phyloP scores from a whole-genome alignment of 306 rosid species.

The Herpetospermum pedunculosum region DNA sequence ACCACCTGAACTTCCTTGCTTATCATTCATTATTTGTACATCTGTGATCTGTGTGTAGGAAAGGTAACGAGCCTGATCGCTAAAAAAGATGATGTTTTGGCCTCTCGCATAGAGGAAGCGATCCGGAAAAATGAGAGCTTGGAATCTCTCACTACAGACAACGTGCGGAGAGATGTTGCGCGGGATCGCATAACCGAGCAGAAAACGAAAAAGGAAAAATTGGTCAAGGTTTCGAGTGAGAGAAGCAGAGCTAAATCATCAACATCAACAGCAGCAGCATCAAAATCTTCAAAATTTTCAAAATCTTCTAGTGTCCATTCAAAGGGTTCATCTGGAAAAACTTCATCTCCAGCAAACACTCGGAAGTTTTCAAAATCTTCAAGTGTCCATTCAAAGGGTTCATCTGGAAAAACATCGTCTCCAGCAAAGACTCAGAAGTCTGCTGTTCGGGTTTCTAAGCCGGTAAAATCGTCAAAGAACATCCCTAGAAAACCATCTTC shows the following conservation, averaged over 20 bases:
- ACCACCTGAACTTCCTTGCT: background rate
- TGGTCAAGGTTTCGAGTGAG: slow-evolving; percentile 25
- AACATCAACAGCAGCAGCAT: slow-evolving; percentile 7
- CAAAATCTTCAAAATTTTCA: no score
- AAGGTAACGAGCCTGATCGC: slow-evolving; percentile 89
- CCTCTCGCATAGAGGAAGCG: slow-evolving; percentile 82
- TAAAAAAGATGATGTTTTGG: slow-evolving; percentile 47
- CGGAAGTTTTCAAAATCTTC: slow-evolving; percentile 17
- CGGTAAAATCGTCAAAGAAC: slow-evolving; percentile 12
- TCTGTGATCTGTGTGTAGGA: slow-evolving; percentile 44
- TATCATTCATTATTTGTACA: background rate
- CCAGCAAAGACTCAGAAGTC: slow-evolving; percentile 25
- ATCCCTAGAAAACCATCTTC: slow-evolving; percentile 30
- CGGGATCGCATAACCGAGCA: slow-evolving; percentile 49
- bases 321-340: slow-evolving; percentile 17
- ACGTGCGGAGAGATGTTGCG: slow-evolving; percentile 48
- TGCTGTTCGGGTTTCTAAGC: slow-evolving; percentile 17
- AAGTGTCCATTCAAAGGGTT: slow-evolving; percentile 10
- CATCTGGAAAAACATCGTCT: slow-evolving; percentile 16
- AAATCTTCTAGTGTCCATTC: slow-evolving; percentile 12
- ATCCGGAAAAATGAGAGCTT: slow-evolving; percentile 79
- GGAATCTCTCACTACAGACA: slow-evolving; percentile 62
- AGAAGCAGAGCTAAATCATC: slow-evolving; percentile 21
- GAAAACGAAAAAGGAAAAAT: slow-evolving; percentile 32
- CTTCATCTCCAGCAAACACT: slow-evolving; percentile 16